A percentile compares a stretch with the other conserved stretches of the same genome.
Conservation (phyloP, 306 rosid species). For the Argentina anserina region DNA sequence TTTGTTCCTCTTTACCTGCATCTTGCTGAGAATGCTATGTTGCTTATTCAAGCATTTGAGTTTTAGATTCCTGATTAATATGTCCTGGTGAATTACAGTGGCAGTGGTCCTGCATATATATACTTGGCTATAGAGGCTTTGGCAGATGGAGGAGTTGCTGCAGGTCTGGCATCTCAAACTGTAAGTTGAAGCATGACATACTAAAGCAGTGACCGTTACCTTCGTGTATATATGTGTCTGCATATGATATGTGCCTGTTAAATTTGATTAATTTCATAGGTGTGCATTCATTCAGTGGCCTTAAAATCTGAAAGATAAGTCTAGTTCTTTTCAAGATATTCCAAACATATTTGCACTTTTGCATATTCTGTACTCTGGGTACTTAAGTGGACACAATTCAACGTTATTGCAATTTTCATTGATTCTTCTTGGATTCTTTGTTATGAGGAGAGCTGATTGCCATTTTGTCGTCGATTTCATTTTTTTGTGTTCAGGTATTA, state of each 20-base stretch:
- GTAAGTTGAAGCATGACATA: constrained; percentile 54
- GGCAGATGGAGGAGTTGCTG: constrained; percentile 99
- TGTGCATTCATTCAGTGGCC: neutral
- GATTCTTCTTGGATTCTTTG: neutral
- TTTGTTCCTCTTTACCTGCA: neutral
- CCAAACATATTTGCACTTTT: neutral
- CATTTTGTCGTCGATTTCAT: neutral
- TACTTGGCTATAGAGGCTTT: constrained; percentile 92
- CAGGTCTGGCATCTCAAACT: constrained; percentile 97
- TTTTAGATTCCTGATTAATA: neutral
- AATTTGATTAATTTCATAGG: neutral
- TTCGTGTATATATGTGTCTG: neutral
- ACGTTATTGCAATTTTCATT: neutral
- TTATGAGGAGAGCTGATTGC: neutral
- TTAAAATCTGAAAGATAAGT: neutral
- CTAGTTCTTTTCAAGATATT: too few species aligned
- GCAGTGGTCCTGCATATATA: constrained; percentile 93
- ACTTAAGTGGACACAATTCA: too few species aligned
- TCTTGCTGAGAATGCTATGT: neutral
- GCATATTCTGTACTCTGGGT: too few species aligned
- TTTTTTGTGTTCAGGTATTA: constrained; percentile 44
- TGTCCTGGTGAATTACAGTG: constrained; percentile 53
- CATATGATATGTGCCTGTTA: neutral
- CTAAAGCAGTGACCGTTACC: neutral
- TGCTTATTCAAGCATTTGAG: neutral